phyloP scores from a whole-genome alignment of 768 basidiomycete species.

The Podaxis pistillaris region DNA sequence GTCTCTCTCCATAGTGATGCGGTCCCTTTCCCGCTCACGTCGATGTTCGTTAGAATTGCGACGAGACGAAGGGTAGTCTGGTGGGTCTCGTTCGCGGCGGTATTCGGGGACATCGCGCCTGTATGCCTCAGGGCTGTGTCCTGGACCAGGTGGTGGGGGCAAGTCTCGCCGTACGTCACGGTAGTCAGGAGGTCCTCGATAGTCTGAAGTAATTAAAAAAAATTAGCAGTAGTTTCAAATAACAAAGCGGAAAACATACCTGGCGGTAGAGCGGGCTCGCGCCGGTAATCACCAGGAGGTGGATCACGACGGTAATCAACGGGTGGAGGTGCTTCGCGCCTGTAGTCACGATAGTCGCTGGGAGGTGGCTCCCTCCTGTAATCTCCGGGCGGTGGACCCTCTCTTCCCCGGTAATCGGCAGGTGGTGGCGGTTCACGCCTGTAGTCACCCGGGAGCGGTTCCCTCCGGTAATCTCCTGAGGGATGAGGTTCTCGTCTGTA shows the following conservation, averaged over 20 bases:
- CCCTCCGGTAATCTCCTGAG: neutral
- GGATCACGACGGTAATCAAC: slow-evolving; percentile 13
- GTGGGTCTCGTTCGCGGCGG: slow-evolving; percentile 11
- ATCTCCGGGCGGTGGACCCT: neutral
- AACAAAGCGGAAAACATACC: neutral
- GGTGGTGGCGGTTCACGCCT: slow-evolving; percentile 9
- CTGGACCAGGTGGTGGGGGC: slow-evolving; percentile 10
- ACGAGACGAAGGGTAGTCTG: slow-evolving; percentile 8
- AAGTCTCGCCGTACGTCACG: slow-evolving; percentile 9
- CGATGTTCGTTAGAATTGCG: slow-evolving; percentile 13
- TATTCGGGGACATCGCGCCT: slow-evolving; percentile 7
- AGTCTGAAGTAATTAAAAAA: neutral
- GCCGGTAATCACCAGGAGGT: slow-evolving; percentile 9
- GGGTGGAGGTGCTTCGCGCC: slow-evolving; percentile 11
- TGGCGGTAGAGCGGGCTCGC: slow-evolving; percentile 2
- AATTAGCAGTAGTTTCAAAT: neutral
- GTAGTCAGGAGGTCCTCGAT: slow-evolving; percentile 7
- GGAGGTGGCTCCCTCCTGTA: slow-evolving; percentile 10
- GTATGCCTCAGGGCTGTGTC: slow-evolving; percentile 12
- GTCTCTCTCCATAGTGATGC: slow-evolving; percentile 5
- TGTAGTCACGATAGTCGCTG: slow-evolving; percentile 10
- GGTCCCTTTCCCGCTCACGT: slow-evolving; percentile 15
- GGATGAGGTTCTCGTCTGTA: neutral
- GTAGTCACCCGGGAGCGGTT: neutral
- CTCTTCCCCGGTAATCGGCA: slow-evolving; percentile 5